Conservation (phyloP, 2,329 filamentous ascomycete genomes). For the Venturiaceae sp. region DNA sequence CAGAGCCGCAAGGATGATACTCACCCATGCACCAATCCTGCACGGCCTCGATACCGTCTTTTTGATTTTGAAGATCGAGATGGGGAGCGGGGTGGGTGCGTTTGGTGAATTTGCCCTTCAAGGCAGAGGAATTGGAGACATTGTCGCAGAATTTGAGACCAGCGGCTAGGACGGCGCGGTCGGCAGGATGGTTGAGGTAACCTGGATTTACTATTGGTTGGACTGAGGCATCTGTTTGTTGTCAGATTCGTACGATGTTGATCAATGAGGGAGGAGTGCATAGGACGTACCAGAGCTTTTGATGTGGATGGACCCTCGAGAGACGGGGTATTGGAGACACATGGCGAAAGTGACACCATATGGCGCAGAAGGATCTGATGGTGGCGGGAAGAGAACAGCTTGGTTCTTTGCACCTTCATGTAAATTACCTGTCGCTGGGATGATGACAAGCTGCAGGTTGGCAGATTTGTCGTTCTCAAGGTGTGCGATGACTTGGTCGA, state of each 20-base stretch:
- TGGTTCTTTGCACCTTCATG: background rate
- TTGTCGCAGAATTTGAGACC: slow-evolving; percentile 28
- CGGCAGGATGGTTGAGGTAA: slow-evolving; percentile 19
- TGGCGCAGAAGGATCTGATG: background rate
- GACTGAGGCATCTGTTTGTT: slow-evolving; percentile 5
- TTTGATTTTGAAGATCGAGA: slow-evolving; percentile 14
- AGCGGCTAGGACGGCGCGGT: slow-evolving; percentile 19
- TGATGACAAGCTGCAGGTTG: background rate
- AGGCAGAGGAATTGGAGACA: slow-evolving; percentile 31
- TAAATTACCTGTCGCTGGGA: background rate
- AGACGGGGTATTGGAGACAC: slow-evolving; percentile 21
- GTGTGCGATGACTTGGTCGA: slow-evolving; percentile 8
- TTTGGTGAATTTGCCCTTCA: slow-evolving; percentile 29
- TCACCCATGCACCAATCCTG: slow-evolving; percentile 5
- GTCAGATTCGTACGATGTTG: slow-evolving; percentile 10
- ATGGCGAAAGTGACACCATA: background rate
- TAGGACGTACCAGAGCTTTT: slow-evolving; percentile 13
- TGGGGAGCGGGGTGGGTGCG: slow-evolving; percentile 22
- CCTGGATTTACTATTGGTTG: slow-evolving; percentile 17
- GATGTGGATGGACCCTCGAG: slow-evolving; percentile 19
- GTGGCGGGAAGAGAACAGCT: slow-evolving; percentile 10
- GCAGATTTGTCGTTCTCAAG: background rate
- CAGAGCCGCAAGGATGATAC: slow-evolving; percentile 20
- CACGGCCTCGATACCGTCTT: slow-evolving; percentile 11
- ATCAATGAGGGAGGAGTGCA: slow-evolving; percentile 20